These are phyloP conservation scores for Neonectria magnoliae DNA, from an alignment of 2,329 filamentous ascomycete genomes.

Conservation along the genomic window DNA sequence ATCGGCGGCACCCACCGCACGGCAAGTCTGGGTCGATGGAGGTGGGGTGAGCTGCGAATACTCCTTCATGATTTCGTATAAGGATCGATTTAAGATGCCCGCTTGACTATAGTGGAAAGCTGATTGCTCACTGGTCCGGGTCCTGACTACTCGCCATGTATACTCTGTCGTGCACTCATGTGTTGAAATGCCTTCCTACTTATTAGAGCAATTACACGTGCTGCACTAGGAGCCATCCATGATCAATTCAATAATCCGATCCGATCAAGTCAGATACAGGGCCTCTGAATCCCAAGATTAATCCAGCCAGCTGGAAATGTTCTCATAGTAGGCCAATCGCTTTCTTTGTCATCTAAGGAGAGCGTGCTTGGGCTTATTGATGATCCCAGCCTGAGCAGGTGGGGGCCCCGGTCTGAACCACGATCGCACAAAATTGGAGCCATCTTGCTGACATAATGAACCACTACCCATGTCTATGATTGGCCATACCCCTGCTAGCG, in stretches of 20 bases:
- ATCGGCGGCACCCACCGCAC: not conserved
- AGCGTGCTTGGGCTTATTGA: slow-evolving; percentile 19
- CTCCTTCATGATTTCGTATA: not conserved
- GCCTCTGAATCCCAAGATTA: too few species aligned
- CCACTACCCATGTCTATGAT: slow-evolving; percentile 8
- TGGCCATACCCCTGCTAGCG: slow-evolving; percentile 24
- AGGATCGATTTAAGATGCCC: not conserved
- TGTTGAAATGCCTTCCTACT: not conserved
- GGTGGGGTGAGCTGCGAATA: not conserved
- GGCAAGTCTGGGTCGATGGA: not conserved
- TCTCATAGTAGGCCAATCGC: not conserved
- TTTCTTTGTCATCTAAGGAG: slow-evolving; percentile 4
- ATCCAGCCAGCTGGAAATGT: not conserved
- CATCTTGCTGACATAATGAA: slow-evolving; percentile 35
- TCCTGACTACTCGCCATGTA: not conserved
- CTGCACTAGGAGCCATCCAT: too few species aligned
- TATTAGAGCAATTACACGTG: not conserved
- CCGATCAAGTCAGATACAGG: not conserved
- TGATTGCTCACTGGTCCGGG: not conserved
- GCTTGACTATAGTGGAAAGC: not conserved
- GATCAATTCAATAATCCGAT: too few species aligned
- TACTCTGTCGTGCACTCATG: not conserved
- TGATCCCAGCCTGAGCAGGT: slow-evolving; percentile 11
- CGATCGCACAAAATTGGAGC: slow-evolving; percentile 22
- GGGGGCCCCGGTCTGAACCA: not conserved